Conservation (phyloP, 2,329 filamentous ascomycete genomes). For the Aureobasidium sp. region DNA sequence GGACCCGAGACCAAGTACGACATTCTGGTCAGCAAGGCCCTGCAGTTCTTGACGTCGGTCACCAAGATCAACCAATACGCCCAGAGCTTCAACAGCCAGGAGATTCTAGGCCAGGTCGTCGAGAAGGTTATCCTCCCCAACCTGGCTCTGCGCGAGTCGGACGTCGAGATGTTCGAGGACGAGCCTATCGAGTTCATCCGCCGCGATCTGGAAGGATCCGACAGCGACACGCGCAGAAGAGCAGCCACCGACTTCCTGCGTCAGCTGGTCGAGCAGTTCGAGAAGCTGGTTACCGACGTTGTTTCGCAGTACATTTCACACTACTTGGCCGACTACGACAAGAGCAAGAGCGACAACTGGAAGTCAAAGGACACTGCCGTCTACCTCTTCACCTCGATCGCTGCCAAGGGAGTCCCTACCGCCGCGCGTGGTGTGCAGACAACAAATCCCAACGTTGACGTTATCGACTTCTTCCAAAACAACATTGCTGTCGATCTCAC, state of each 20-base stretch:
- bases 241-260: slow-evolving; percentile 92
- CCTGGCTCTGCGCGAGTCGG: slow-evolving; percentile 80
- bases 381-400: slow-evolving; percentile 89
- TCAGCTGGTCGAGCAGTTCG: slow-evolving; percentile 81
- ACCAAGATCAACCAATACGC: slow-evolving; percentile 71
- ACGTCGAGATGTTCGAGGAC: slow-evolving; percentile 93
- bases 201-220: slow-evolving; percentile 87
- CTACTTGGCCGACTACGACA: slow-evolving; percentile 67
- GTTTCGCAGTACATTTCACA: slow-evolving; percentile 80
- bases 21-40: slow-evolving; percentile 81
- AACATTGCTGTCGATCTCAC: slow-evolving; percentile 85
- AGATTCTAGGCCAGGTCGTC: slow-evolving; percentile 73
- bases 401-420: slow-evolving; percentile 82
- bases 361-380: slow-evolving; percentile 97
- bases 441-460: slow-evolving; percentile 65
- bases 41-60: slow-evolving; percentile 90
- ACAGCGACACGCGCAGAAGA: slow-evolving; percentile 83
- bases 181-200: slow-evolving; percentile 98
- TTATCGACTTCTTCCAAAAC: slow-evolving; percentile 90
- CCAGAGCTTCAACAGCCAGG: slow-evolving; percentile 72
- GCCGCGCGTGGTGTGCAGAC: slow-evolving; percentile 82
- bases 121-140: slow-evolving; percentile 96
- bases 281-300: slow-evolving; percentile 73
- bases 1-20: slow-evolving; percentile 89
- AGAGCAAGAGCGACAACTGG: slow-evolving; percentile 65